These are phyloP conservation scores for Mucor velutinosus DNA, from an alignment of 371 early-diverging fungal species.

Conservation along the genomic window DNA sequence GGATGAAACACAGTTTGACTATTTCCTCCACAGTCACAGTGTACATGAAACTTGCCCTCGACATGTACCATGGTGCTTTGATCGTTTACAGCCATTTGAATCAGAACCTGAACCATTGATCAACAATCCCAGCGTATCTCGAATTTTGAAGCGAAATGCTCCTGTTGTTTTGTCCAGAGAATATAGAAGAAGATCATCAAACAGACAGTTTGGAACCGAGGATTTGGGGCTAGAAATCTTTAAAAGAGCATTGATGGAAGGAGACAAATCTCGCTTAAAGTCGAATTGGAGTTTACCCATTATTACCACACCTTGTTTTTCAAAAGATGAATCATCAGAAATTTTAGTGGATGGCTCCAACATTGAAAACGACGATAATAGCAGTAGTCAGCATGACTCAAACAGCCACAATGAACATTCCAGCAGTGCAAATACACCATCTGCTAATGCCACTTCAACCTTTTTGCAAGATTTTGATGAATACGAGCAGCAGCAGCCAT, in stretches of 20 bases:
- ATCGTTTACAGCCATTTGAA: conserved; percentile 58
- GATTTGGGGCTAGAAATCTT: conserved; percentile 33
- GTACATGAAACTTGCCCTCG: conserved; percentile 26
- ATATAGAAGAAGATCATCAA: conserved; percentile 40
- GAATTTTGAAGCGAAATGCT: conserved; percentile 53
- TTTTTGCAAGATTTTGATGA: conserved; percentile 44
- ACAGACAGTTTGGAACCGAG: conserved; percentile 19
- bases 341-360: conserved; percentile 38
- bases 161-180: conserved; percentile 60
- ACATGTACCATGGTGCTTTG: conserved; percentile 49
- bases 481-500: conserved; percentile 54
- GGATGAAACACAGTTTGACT: conserved; percentile 19
- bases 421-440: conserved; percentile 13
- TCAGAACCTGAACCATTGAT: conserved; percentile 58
- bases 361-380: conserved; percentile 26
- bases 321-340: conserved; percentile 35
- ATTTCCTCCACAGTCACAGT: conserved; percentile 37
- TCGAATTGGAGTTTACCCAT: conserved; percentile 29
- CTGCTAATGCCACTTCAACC: conserved; percentile 12
- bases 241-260: conserved; percentile 40
- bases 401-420: not conserved
- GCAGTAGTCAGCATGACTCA: conserved; percentile 5
- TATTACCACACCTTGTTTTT: conserved; percentile 39
- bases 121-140: conserved; percentile 52
- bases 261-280: conserved; percentile 26